Conservation (phyloP, 148 eudicot genomes). For the Euryodendron excelsum region DNA sequence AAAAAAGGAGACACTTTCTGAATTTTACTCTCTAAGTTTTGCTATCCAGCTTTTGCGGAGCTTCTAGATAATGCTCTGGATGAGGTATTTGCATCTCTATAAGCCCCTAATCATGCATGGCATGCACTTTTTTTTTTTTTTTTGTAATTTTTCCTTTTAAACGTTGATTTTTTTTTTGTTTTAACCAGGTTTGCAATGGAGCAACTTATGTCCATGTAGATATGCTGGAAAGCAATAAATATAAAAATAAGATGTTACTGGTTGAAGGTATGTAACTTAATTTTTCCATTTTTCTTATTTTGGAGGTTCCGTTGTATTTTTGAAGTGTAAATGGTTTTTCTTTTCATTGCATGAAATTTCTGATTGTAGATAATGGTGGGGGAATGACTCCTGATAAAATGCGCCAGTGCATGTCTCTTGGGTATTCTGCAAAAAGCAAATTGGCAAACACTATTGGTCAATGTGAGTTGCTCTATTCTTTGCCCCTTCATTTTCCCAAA, state of each 20-base stretch:
- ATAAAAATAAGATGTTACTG: constrained; percentile 52
- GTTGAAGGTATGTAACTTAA: constrained; percentile 52
- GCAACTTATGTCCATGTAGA: constrained; percentile 66
- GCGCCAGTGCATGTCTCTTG: constrained; percentile 82
- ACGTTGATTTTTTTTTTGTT: not conserved
- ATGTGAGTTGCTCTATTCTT: constrained; percentile 39
- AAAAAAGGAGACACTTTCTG: not conserved
- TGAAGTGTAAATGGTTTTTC: not conserved
- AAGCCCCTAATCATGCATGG: not conserved
- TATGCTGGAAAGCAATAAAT: constrained; percentile 44
- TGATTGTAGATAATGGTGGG: constrained; percentile 70
- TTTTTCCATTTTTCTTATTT: not conserved
- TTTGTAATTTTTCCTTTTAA: not conserved
- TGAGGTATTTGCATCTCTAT: constrained; percentile 40
- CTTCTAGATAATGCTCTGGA: constrained; percentile 77
- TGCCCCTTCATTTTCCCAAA: not conserved
- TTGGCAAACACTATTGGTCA: constrained; percentile 69
- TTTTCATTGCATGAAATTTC: not conserved
- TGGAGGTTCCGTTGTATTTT: not conserved
- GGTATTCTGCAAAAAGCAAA: constrained; percentile 70
- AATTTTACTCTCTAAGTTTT: not conserved
- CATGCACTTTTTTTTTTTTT: not conserved
- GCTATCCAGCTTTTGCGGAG: constrained; percentile 66
- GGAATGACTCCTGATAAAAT: constrained; percentile 73
- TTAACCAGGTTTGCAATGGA: constrained; percentile 49